Base-by-base conservation (phyloP, 2,329 filamentous ascomycete species). In the Penicillium sp. region DNA sequence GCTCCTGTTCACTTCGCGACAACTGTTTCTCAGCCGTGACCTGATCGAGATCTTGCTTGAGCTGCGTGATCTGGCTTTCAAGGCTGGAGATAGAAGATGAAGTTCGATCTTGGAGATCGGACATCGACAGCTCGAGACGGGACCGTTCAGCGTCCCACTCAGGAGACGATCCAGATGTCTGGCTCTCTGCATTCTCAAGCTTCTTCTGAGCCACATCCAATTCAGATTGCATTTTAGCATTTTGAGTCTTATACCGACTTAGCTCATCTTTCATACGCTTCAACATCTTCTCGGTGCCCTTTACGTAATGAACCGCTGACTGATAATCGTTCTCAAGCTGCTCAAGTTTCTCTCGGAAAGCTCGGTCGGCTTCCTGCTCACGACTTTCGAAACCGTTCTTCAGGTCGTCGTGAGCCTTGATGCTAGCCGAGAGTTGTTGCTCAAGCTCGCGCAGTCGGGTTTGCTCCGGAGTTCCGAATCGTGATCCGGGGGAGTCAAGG, bases 221-320 rank as follows among this genome's bases (percentile, higher is more conserved):
- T 69, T 97, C 91, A 47, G 86, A 84, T 74, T 94, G 93, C 41
- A 99, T 81, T 59, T 89, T 89, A 19, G 82, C 80, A 69, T 97
- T 97, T 60, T 94, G 89, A 13, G 86, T 78, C 82, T 97, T 97
- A 78, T 96, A 94, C 57, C 92, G 90, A 54, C 89, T 83, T n/a
- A 99, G 82, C 77, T 99, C 94, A 69, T 97, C 92, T 79, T 97
- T 97, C 83, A 99, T 93, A 75, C 96, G 93, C 76, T 94, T 93
- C 49, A 99, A 85, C 92, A 99, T 97, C 83, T 97, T 97, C 77
- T 99, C 94, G 1, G 94, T 97, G 58, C 94, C 94, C 76, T 96
- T 96, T 66, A 99, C 91, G 70, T 99, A 99, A 75, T 97, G 94
- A 49, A 97, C 93, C 17, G 94, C 93, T 42, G 94, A 96, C 75